phyloP scores from a whole-genome alignment of 2,329 filamentous ascomycete species.

The Chaetomiaceae sp. region DNA sequence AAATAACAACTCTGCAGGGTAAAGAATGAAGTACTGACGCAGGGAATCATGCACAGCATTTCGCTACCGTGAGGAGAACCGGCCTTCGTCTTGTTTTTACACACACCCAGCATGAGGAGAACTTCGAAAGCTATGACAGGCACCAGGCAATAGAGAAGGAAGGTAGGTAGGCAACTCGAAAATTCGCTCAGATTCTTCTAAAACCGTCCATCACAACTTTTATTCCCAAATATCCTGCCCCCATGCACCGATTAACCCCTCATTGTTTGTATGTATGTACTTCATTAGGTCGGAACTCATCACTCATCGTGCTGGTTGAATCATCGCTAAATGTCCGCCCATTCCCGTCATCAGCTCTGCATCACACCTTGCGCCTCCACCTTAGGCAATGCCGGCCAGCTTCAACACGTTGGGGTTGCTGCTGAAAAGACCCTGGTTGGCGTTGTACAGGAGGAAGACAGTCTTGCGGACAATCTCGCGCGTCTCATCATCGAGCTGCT shows the following conservation, averaged over 20 bases:
- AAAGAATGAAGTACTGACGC: no score
- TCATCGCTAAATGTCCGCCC: constrained; percentile 16
- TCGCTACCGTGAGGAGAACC: no score
- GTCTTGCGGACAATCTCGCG: constrained; percentile 61
- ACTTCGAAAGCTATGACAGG: no score
- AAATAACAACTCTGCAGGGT: no score
- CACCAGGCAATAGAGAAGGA: no score
- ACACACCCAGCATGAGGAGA: no score
- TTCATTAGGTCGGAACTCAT: constrained; percentile 23
- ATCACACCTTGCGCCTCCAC: background rate
- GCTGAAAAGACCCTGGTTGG: constrained; percentile 31
- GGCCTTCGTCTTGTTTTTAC: no score
- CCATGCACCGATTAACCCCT: constrained; percentile 5
- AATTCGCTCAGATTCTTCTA: background rate
- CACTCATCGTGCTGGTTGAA: constrained; percentile 19
- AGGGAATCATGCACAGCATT: no score
- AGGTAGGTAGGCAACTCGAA: no score
- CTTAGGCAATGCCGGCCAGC: constrained; percentile 27
- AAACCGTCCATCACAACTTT: background rate
- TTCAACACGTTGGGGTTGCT: constrained; percentile 29
- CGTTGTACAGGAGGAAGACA: constrained; percentile 44
- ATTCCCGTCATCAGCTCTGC: constrained; percentile 8
- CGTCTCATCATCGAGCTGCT: constrained; percentile 70
- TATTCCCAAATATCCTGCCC: background rate
- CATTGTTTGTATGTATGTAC: constrained; percentile 11